Evolutionary conservation across 805 yeast genomes (phyloP).

Genomic region (Osmozyma mogii): DNA sequence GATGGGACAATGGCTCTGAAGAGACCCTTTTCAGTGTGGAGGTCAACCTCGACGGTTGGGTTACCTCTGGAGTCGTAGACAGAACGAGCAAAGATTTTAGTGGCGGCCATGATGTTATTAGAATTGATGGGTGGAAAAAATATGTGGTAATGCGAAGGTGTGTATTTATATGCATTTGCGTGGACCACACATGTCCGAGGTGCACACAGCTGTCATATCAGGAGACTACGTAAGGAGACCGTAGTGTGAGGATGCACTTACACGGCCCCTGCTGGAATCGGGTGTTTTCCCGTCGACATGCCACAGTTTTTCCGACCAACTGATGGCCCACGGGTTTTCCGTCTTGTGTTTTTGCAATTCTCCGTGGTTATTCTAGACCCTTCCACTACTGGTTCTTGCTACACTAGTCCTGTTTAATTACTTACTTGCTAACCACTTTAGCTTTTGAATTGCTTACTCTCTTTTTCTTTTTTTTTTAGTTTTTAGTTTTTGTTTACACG

Average conservation of each 20-base stretch:
- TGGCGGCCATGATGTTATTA: constrained; percentile 57
- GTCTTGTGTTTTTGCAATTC: constrained; percentile 1
- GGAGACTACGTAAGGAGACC: constrained; percentile 2
- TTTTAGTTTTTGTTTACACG: too few species aligned
- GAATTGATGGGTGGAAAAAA: constrained; percentile 5
- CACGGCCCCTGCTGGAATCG: not conserved
- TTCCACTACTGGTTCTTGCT: too few species aligned
- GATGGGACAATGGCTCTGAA: constrained; percentile 99
- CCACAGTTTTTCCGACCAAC: constrained; percentile 13
- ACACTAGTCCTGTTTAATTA: too few species aligned
- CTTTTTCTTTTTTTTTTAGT: too few species aligned
- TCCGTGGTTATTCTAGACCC: too few species aligned
- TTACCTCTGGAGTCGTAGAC: constrained; percentile 99
- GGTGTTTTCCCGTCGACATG: constrained; percentile 7
- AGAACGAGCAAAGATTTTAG: constrained; percentile 88
- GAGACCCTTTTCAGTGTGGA: constrained; percentile 84
- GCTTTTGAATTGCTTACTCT: too few species aligned
- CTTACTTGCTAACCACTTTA: too few species aligned
- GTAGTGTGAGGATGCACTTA: not conserved
- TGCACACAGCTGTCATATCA: too few species aligned
- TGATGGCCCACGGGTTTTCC: constrained; percentile 2
- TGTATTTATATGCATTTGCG: constrained; percentile 8
- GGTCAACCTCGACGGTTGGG: constrained; percentile 99
- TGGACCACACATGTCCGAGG: constrained; percentile 18
- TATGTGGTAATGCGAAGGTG: constrained; percentile 5